Conservation (phyloP, 345 rosid species). For the Euclidium syriacum region DNA sequence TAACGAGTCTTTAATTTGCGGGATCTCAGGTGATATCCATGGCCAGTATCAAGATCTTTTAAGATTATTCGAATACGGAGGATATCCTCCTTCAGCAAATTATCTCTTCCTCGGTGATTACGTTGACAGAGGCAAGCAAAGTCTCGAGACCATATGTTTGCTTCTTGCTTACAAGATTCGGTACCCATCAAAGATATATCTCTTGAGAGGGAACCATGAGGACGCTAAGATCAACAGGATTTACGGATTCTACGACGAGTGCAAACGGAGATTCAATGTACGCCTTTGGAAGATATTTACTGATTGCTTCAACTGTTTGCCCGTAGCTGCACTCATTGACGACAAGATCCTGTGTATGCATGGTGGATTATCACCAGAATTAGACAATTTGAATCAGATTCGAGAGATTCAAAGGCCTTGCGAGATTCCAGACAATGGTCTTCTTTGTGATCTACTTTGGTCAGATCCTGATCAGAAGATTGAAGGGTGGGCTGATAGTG, state of each 20-base stretch:
- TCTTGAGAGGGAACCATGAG: constrained; percentile 93
- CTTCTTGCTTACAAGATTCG: constrained; percentile 89
- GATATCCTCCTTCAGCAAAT: constrained; percentile 82
- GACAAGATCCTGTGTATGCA: constrained; percentile 94
- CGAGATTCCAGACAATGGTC: constrained; percentile 84
- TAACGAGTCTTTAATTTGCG: neutral
- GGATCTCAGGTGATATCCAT: constrained; percentile 71
- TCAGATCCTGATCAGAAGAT: constrained; percentile 74
- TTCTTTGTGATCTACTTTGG: constrained; percentile 94
- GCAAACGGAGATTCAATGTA: constrained; percentile 90
- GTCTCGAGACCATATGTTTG: constrained; percentile 88
- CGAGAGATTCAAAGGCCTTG: constrained; percentile 71
- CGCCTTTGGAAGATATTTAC: constrained; percentile 88
- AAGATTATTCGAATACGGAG: constrained; percentile 74
- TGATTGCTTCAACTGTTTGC: constrained; percentile 87
- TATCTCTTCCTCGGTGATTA: constrained; percentile 93
- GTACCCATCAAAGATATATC: constrained; percentile 60
- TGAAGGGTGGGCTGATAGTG: constrained; percentile 81
- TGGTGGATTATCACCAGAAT: constrained; percentile 85
- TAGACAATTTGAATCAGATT: constrained; percentile 65
- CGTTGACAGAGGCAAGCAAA: constrained; percentile 93
- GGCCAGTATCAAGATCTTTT: constrained; percentile 93
- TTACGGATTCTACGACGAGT: constrained; percentile 93
- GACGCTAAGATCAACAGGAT: constrained; percentile 92
- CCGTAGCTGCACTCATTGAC: constrained; percentile 85